Base-by-base conservation (phyloP, 2,329 filamentous ascomycete species). In the Eutypella sp. region DNA sequence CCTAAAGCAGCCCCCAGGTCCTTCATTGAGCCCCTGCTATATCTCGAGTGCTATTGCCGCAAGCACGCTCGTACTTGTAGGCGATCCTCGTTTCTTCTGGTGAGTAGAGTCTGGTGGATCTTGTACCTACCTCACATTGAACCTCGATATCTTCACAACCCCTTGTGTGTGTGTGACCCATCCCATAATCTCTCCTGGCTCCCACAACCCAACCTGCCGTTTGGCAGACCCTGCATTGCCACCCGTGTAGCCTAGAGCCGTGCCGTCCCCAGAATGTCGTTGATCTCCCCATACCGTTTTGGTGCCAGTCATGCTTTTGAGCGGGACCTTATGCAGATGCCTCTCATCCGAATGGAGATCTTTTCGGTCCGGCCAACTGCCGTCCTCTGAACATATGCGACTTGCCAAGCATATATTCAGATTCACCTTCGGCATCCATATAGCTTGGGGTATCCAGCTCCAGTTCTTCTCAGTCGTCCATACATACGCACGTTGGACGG, bases 311-410 rank as follows among this genome's bases (percentile, higher is more conserved):
- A 69, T 67, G 63, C 62, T 65, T 57, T 61, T 53, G 55, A 60
- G 51, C 57, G 60, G 58, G 59, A 57, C 59, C 59, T 67, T 58
- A 67, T 68, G 62, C 65, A 64, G 60, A 65, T 67, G 59, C 58
- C 55, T 60, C 58, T 62, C 58, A 57, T 59, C 60, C 61, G 62
- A 65, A 50, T 57, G 51, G 55, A 58, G 56, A 67, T 55, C 57
- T 56, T 63, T 61, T 64, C 65, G 65, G 63, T 63, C 63, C 63
- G 65, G 62, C 58, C 59, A 65, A 61, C 63, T 69, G 61, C 67
- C 64, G 61, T 61, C 57, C 57, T 59, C 57, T 53, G 55, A 60
- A 54, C 57, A 49, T 53, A 49, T 55, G 52, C 53, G 54, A 53
- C 54, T 56, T 59, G 59, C 60, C 65, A 63, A 64, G 62, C 52